These are phyloP conservation scores for Strobilomyces confusus DNA, from an alignment of 768 basidiomycete genomes.

Conservation along the genomic window DNA sequence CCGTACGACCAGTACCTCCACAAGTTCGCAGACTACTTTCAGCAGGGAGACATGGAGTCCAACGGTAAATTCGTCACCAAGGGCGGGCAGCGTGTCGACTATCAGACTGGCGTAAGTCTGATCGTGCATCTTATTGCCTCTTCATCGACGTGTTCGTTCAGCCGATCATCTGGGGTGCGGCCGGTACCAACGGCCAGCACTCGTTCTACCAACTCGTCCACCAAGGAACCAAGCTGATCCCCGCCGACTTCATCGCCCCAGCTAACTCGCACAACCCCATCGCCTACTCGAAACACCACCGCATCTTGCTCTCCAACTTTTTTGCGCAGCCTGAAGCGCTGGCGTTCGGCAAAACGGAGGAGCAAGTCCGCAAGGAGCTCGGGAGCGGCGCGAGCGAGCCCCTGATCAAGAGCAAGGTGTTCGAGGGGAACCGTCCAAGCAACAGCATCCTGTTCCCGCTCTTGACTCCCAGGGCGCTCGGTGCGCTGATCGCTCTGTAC, in stretches of 20 bases:
- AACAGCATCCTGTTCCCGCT: constrained; percentile 95
- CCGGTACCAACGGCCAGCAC: constrained; percentile 98
- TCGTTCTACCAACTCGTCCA: constrained; percentile 99
- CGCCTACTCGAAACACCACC: constrained; percentile 84
- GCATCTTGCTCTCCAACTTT: constrained; percentile 95
- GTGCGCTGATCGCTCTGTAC: constrained; percentile 84
- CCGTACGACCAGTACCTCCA: constrained; percentile 99
- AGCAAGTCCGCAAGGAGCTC: constrained; percentile 70
- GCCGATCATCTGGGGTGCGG: constrained; percentile 99
- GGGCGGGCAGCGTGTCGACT: constrained; percentile 85
- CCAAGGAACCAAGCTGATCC: constrained; percentile 90
- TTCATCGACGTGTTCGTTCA: constrained; percentile 25
- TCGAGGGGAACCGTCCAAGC: constrained; percentile 95
- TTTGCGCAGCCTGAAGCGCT: constrained; percentile 98
- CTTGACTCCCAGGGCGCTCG: constrained; percentile 85
- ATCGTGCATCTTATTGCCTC: background rate
- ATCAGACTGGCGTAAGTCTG: constrained; percentile 88
- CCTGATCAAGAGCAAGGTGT: constrained; percentile 94
- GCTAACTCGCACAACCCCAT: constrained; percentile 90
- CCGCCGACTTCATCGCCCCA: constrained; percentile 89
- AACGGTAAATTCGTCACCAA: constrained; percentile 98
- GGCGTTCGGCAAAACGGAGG: constrained; percentile 96
- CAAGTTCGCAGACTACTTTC: constrained; percentile 99
- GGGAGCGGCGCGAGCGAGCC: constrained; percentile 72
- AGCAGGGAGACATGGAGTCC: constrained; percentile 99